Conservation (phyloP, 169 alveolate genomes). For the Toxoplasma gondii region DNA sequence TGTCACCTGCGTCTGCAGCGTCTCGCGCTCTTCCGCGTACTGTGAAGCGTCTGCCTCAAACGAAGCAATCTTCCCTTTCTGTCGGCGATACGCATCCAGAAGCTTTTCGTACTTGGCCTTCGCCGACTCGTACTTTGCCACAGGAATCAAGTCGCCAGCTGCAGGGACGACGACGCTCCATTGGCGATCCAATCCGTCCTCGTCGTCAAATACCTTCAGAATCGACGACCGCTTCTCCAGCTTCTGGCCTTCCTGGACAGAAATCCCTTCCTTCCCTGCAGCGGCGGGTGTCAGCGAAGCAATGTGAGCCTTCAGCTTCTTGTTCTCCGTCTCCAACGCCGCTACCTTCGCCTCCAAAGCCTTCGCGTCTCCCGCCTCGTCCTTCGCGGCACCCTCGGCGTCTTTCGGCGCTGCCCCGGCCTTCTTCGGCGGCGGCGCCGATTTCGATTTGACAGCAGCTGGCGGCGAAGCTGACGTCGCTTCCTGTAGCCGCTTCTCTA, state of each 20-base stretch:
- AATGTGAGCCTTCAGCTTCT: background rate
- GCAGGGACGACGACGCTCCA: background rate
- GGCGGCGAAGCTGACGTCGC: background rate
- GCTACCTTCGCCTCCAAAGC: background rate
- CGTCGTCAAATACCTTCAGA: background rate
- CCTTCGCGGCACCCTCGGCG: background rate
- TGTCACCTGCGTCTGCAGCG: too few species aligned
- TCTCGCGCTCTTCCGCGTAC: too few species aligned
- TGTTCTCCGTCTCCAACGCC: background rate
- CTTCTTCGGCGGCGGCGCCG: background rate
- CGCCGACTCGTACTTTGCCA: background rate
- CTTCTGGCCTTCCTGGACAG: too few species aligned
- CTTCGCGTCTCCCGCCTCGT: background rate
- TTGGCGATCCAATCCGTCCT: background rate
- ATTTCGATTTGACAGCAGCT: background rate
- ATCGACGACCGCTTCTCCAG: too few species aligned
- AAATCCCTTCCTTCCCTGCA: too few species aligned
- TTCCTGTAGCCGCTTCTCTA: background rate
- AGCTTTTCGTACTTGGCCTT: background rate
- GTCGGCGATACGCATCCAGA: slow-evolving; percentile 9
- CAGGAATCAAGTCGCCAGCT: background rate
- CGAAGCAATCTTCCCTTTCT: background rate
- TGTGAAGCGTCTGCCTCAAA: background rate
- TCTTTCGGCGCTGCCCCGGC: background rate
- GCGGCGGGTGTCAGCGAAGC: background rate